Percentiles rank a stretch among this genome's conserved stretches.
Conservation (phyloP, 768 basidiomycete genomes). For the Exidia glandulosa region DNA sequence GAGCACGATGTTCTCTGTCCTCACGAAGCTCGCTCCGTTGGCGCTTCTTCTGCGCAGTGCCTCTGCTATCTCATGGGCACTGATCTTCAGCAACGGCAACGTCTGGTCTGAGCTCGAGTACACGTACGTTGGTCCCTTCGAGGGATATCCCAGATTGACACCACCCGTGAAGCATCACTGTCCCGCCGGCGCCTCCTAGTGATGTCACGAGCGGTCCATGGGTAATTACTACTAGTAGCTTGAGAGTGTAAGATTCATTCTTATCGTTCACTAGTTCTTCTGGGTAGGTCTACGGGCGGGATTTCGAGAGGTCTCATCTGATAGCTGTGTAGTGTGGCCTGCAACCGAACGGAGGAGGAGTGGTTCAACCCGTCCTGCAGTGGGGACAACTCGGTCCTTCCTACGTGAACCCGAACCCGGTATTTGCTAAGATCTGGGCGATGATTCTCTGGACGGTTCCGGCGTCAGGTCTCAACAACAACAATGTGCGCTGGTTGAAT, state of each 20-base stretch:
- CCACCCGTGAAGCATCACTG: conserved; percentile 1
- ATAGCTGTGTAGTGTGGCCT: neutral
- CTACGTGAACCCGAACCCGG: neutral
- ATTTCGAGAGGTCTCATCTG: neutral
- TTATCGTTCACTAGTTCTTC: neutral
- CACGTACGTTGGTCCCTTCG: too few relatives aligned
- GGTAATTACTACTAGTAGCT: neutral
- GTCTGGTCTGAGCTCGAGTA: neutral
- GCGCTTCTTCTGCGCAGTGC: neutral
- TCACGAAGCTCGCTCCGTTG: neutral
- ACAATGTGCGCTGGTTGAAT: neutral
- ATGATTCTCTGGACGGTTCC: neutral
- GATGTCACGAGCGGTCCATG: neutral
- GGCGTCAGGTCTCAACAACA: neutral
- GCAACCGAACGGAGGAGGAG: neutral
- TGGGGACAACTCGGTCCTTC: neutral
- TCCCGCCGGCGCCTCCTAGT: neutral
- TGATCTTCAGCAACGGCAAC: neutral
- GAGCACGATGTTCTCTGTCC: neutral
- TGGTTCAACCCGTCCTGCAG: conserved; percentile 1
- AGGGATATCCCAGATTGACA: too few relatives aligned
- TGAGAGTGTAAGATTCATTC: neutral
- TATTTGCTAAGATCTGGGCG: neutral
- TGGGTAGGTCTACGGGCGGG: neutral
- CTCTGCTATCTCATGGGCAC: neutral